Conservation (phyloP, 768 basidiomycete species). For the Nevesoporus exiguus region DNA sequence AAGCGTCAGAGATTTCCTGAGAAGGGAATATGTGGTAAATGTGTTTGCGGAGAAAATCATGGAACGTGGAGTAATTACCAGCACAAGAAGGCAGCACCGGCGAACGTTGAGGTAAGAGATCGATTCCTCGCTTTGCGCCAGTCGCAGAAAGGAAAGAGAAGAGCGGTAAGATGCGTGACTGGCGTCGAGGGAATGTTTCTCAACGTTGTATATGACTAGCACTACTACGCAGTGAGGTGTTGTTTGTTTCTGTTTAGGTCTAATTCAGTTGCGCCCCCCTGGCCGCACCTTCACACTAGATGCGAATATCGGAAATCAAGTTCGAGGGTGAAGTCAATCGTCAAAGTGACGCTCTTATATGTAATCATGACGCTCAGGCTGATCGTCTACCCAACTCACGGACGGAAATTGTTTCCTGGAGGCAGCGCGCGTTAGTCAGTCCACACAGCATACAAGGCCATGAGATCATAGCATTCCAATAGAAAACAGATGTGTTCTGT, state of each 20-base stretch:
- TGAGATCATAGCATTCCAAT: constrained; percentile 9
- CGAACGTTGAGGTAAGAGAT: neutral
- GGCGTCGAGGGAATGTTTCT: neutral
- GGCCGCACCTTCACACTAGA: constrained; percentile 1
- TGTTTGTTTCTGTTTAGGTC: constrained; percentile 28
- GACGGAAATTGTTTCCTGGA: neutral
- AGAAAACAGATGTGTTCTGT: constrained; percentile 20
- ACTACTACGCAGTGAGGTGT: neutral
- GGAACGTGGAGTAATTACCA: constrained; percentile 1
- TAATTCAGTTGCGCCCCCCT: constrained; percentile 22
- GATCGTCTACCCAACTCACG: too few species aligned
- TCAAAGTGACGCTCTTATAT: neutral
- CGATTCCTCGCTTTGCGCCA: neutral
- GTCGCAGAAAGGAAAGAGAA: neutral
- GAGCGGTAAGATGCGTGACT: too few species aligned
- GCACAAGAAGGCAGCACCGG: neutral
- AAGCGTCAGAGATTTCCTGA: constrained; percentile 7
- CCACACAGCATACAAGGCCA: neutral
- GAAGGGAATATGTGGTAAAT: constrained; percentile 9
- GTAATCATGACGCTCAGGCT: neutral
- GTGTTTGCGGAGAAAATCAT: constrained; percentile 4
- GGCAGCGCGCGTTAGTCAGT: too few species aligned
- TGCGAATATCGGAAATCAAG: neutral
- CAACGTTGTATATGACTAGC: too few species aligned
- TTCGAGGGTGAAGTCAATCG: neutral